phyloP scores from a whole-genome alignment of 495 filamentous ascomycete species.

The Massariosphaeria phaeospora region DNA sequence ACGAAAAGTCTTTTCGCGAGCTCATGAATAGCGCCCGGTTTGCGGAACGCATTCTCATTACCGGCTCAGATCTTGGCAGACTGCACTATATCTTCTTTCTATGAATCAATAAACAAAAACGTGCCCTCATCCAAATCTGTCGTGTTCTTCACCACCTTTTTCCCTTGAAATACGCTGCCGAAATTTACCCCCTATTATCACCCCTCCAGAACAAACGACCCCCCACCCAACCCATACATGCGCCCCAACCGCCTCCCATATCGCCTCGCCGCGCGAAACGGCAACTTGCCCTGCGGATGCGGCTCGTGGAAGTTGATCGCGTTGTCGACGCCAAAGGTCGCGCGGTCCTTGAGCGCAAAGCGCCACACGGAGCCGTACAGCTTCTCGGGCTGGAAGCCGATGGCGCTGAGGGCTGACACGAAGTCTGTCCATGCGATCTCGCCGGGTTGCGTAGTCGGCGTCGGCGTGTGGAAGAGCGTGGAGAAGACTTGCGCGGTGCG shows the following conservation, averaged over 20 bases:
- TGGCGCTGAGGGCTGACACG: conserved; percentile 48
- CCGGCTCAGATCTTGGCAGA: no score
- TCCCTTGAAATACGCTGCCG: no score
- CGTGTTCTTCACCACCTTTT: no score
- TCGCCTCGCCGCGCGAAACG: conserved; percentile 38
- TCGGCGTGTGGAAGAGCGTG: conserved; percentile 44
- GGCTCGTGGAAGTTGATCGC: conserved; percentile 54
- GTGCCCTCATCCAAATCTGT: no score
- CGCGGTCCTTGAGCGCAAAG: conserved; percentile 45
- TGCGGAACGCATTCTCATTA: no score
- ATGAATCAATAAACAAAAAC: no score
- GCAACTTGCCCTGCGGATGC: conserved; percentile 48
- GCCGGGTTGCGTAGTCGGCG: conserved; percentile 34
- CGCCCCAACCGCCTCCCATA: conserved; percentile 45
- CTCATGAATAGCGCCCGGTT: no score
- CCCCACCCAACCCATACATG: conserved; percentile 47
- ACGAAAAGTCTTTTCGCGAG: no score
- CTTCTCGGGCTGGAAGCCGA: conserved; percentile 47
- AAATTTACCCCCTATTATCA: no score
- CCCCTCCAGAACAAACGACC: conserved; percentile 42
- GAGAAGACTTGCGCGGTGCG: conserved; percentile 48
- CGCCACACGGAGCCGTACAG: conserved; percentile 54
- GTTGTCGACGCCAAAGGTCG: conserved; percentile 40
- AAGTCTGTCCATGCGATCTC: conserved; percentile 52
- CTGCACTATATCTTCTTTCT: no score